phyloP scores from a whole-genome alignment of 495 filamentous ascomycete species.

The Recurvomyces mirabilis region DNA sequence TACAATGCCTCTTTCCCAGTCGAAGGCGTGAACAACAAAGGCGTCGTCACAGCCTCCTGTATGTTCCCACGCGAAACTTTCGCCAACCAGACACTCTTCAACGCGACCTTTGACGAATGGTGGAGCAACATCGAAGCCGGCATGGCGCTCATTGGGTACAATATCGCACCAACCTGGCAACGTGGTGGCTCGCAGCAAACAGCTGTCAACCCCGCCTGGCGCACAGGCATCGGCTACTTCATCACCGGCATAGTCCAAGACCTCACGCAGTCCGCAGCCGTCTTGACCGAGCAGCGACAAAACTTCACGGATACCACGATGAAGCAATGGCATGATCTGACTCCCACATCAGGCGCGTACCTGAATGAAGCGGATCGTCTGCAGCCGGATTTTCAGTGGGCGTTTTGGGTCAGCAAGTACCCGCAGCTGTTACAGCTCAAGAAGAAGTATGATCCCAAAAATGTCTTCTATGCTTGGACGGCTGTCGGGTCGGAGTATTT shows the following conservation, averaged over 20 bases:
- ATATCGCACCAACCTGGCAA: background rate
- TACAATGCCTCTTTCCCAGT: background rate
- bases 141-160: background rate
- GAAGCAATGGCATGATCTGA: background rate
- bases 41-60: background rate
- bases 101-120: background rate
- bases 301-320: background rate
- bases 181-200: background rate
- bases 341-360: background rate
- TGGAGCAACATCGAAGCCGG: background rate
- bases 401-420: conserved; percentile 10
- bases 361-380: conserved; percentile 11
- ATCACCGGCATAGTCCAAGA: background rate
- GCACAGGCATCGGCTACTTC: background rate
- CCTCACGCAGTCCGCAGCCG: background rate
- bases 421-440: conserved; percentile 5
- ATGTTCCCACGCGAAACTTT: background rate
- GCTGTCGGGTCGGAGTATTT: conserved; percentile 11
- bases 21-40: background rate
- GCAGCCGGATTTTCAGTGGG: conserved; percentile 3
- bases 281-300: background rate
- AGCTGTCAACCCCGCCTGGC: background rate
- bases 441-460: conserved; percentile 8
- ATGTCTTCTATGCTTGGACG: conserved; percentile 10
- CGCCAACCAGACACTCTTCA: background rate